Percentiles rank a stretch among this genome's conserved stretches.
These are phyloP conservation scores for Saxophila tyrrhenica DNA, from an alignment of 495 filamentous ascomycete genomes.

Conservation along the genomic window DNA sequence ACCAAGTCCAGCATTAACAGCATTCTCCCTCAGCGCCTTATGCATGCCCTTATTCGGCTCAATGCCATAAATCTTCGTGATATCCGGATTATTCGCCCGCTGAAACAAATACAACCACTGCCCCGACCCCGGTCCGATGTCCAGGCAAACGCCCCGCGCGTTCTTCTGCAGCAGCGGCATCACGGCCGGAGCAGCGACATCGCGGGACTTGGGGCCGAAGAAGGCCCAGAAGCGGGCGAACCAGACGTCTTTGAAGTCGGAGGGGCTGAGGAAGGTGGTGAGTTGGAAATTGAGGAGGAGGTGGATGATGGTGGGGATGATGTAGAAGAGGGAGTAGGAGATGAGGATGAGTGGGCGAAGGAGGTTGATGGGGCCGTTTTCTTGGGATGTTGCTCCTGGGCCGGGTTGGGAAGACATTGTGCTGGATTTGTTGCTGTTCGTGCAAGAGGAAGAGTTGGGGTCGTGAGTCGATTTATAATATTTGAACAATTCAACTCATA, in stretches of 20 bases:
- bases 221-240: conserved; percentile 21
- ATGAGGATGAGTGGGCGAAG: conserved; percentile 15
- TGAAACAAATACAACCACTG: conserved; percentile 37
- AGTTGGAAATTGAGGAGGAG: conserved; percentile 7
- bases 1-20: conserved; percentile 38
- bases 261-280: conserved; percentile 2
- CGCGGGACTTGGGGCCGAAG: conserved; percentile 15
- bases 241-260: conserved; percentile 18
- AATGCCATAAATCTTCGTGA: conserved; percentile 53
- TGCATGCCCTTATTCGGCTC: conserved; percentile 55
- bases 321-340: conserved; percentile 9
- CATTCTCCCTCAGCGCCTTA: conserved; percentile 33
- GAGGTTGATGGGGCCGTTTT: conserved; percentile 15
- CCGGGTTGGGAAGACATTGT: neutral
- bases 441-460: too few species aligned
- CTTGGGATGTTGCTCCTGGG: neutral
- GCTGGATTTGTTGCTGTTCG: too few species aligned
- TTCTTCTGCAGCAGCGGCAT: conserved; percentile 16
- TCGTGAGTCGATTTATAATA: too few species aligned
- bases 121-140: conserved; percentile 42
- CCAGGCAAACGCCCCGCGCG: conserved; percentile 34
- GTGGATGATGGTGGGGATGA: conserved; percentile 8
- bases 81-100: conserved; percentile 21
- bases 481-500: too few species aligned
- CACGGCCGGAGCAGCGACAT: conserved; percentile 9